Evolutionary conservation across 352 stramenopile species (phyloP).

Genomic region (Globisporangium alternatum): DNA sequence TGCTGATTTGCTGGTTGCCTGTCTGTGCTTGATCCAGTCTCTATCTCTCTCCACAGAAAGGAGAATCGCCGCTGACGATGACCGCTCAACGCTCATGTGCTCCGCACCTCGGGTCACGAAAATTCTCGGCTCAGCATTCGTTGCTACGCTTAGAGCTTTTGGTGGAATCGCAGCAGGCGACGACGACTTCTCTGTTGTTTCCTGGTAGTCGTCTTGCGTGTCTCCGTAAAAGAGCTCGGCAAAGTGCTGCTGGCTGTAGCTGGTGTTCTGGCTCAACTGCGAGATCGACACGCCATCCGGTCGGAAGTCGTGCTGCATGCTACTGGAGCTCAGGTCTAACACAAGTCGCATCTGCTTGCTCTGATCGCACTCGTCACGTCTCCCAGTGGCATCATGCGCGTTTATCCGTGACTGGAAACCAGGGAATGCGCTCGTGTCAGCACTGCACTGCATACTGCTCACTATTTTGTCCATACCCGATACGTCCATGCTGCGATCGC

Average conservation of each 20-base stretch:
- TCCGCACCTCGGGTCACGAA: not conserved
- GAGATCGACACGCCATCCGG: conserved; percentile 15
- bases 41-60: conserved; percentile 23
- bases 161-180: not conserved
- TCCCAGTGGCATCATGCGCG: not conserved
- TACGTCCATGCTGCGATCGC: conserved; percentile 2
- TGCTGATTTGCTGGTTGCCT: not conserved
- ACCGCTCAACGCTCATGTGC: not conserved
- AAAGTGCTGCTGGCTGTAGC: conserved; percentile 30
- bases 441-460: conserved; percentile 49
- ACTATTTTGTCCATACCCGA: conserved; percentile 1
- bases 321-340: conserved; percentile 26
- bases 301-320: conserved; percentile 5
- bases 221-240: conserved; percentile 48
- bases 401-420: conserved; percentile 25
- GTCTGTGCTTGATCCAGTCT: conserved; percentile 16
- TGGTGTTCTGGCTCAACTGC: conserved; percentile 19
- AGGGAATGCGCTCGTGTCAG: conserved; percentile 55
- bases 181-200: not conserved
- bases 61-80: conserved; percentile 26
- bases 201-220: conserved; percentile 45
- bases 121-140: not conserved
- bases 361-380: not conserved
- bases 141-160: not conserved
- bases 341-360: conserved; percentile 26